Percentiles rank a stretch among this genome's conserved stretches.
These are phyloP conservation scores for Boletus sp. DNA, from an alignment of 768 basidiomycete species.

Conservation along the genomic window DNA sequence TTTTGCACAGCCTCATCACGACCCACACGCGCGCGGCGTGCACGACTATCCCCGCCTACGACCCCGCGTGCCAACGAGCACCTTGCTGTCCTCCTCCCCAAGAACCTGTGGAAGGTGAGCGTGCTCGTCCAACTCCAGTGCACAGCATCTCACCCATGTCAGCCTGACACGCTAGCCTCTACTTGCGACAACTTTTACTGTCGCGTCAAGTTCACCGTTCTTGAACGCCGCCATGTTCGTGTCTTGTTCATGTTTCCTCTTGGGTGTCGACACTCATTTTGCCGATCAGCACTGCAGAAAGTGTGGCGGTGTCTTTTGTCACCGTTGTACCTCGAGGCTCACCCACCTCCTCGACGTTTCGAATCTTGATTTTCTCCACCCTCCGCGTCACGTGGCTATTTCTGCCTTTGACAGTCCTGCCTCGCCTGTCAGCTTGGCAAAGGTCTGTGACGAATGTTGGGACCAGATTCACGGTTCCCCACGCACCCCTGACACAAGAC, in stretches of 20 bases:
- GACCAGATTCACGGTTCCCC: conserved; percentile 65
- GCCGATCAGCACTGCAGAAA: conserved; percentile 71
- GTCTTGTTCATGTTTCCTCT: not conserved
- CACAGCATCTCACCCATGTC: conserved; percentile 16
- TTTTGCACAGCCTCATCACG: conserved; percentile 20
- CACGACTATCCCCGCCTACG: conserved; percentile 16
- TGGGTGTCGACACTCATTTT: conserved; percentile 16
- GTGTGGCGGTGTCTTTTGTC: conserved; percentile 77
- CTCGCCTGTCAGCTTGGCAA: conserved; percentile 53
- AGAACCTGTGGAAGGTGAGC: conserved; percentile 70
- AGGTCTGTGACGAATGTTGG: conserved; percentile 77
- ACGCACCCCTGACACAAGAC: conserved; percentile 37
- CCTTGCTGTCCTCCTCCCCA: conserved; percentile 70
- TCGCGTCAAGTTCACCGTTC: conserved; percentile 57
- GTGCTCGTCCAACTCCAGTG: not conserved
- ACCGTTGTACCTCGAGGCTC: conserved; percentile 52
- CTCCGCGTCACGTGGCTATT: conserved; percentile 66
- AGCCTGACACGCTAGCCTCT: conserved; percentile 61
- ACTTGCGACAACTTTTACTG: conserved; percentile 76
- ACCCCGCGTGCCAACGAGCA: conserved; percentile 55
- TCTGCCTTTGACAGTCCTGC: conserved; percentile 52
- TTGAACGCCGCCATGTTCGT: conserved; percentile 74
- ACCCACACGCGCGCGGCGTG: conserved; percentile 14
- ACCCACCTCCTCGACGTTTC: conserved; percentile 74
- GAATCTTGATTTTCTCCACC: conserved; percentile 63